Evolutionary conservation across 768 basidiomycete species (phyloP).

Genomic region (Lentinula boryana): DNA sequence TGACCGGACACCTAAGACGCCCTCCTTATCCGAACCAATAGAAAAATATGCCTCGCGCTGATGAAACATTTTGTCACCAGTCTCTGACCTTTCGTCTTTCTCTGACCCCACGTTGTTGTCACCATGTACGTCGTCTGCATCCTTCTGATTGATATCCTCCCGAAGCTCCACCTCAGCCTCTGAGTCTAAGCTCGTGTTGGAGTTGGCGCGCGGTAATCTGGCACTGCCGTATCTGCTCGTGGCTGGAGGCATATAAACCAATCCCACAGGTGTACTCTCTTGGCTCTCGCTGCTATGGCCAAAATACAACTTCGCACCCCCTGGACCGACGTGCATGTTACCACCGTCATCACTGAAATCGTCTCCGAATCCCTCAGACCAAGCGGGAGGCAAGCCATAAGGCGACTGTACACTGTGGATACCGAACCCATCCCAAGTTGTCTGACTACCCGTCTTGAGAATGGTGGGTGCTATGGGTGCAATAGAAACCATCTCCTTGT

Average conservation of each 20-base stretch:
- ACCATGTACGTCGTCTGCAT: background rate
- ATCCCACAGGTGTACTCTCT: constrained; percentile 50
- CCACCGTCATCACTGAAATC: constrained; percentile 25
- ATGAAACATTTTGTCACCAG: constrained; percentile 15
- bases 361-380: constrained; percentile 45
- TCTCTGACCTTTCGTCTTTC: constrained; percentile 14
- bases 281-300: constrained; percentile 12
- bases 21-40: constrained; percentile 5
- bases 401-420: constrained; percentile 9
- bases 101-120: background rate
- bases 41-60: constrained; percentile 18
- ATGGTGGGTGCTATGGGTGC: constrained; percentile 61
- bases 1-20: constrained; percentile 10
- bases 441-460: constrained; percentile 68
- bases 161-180: constrained; percentile 2
- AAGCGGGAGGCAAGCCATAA: constrained; percentile 14
- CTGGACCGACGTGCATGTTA: constrained; percentile 3
- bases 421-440: constrained; percentile 27
- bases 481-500: constrained; percentile 28
- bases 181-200: background rate
- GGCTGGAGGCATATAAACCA: constrained; percentile 61
- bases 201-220: background rate
- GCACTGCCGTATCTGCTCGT: constrained; percentile 21
- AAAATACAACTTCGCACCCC: constrained; percentile 13
- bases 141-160: background rate